Evolutionary conservation across 2,329 filamentous ascomycete species (phyloP).

Genomic region (Fusarium ambrosium): DNA sequence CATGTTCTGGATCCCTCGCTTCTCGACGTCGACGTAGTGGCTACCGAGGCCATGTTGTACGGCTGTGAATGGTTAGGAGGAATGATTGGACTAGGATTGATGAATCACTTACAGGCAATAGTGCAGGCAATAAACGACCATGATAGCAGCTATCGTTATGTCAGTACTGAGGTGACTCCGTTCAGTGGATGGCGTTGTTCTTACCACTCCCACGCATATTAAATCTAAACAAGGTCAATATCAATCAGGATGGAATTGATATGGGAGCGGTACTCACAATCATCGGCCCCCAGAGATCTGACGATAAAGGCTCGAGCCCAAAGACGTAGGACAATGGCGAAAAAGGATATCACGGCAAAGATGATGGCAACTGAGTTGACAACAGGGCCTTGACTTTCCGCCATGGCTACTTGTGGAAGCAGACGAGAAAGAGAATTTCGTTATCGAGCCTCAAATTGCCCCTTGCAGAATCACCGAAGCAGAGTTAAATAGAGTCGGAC

Average conservation of each 20-base stretch:
- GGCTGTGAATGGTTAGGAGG: neutral
- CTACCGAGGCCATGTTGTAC: conserved; percentile 31
- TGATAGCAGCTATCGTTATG: conserved; percentile 1
- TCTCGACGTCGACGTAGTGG: conserved; percentile 24
- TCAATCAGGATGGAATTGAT: neutral
- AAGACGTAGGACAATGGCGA: conserved; percentile 29
- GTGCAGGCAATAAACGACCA: conserved; percentile 32
- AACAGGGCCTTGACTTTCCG: conserved; percentile 23
- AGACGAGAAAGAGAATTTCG: neutral
- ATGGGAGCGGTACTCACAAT: conserved; percentile 17
- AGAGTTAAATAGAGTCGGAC: conserved; percentile 19
- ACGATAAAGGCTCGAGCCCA: conserved; percentile 35
- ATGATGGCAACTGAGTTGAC: conserved; percentile 27
- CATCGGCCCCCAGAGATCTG: conserved; percentile 26
- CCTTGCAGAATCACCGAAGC: neutral
- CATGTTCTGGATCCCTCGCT: conserved; percentile 25
- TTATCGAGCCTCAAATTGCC: neutral
- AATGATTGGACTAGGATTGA: accelerated
- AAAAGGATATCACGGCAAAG: conserved; percentile 31
- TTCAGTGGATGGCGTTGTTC: neutral
- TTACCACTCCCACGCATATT: conserved; percentile 31
- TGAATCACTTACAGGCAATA: conserved; percentile 7
- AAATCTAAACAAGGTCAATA: conserved; percentile 21
- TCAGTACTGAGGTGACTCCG: neutral
- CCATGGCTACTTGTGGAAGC: conserved; percentile 2